Conservation (phyloP, 2,329 filamentous ascomycete genomes). For the Thielaviopsis populi region DNA sequence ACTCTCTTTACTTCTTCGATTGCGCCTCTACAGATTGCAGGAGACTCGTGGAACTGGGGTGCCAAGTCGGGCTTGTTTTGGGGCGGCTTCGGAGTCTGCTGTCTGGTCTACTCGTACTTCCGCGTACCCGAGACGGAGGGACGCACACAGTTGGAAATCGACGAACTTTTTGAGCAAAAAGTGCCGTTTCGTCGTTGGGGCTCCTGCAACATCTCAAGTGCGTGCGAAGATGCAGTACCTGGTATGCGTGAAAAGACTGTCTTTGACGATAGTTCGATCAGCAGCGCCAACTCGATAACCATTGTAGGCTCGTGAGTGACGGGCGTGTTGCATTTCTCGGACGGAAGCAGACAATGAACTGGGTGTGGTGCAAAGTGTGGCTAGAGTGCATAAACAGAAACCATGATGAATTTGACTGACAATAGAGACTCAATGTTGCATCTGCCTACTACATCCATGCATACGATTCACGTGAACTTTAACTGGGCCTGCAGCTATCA, state of each 20-base stretch:
- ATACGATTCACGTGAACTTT: neutral
- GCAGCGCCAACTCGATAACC: neutral
- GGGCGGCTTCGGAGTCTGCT: constrained; percentile 26
- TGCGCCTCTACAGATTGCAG: constrained; percentile 22
- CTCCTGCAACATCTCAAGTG: neutral
- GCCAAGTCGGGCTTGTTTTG: constrained; percentile 28
- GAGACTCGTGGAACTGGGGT: constrained; percentile 25
- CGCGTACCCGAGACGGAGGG: constrained; percentile 27
- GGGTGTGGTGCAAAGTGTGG: neutral
- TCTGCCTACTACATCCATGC: neutral
- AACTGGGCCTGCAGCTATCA: neutral
- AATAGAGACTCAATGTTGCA: neutral
- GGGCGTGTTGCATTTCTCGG: neutral
- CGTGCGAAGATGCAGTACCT: neutral
- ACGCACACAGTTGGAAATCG: constrained; percentile 22
- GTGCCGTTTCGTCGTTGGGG: constrained; percentile 13
- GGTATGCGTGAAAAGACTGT: neutral
- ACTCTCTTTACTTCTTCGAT: constrained; percentile 20
- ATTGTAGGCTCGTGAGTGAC: neutral
- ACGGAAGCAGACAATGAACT: neutral
- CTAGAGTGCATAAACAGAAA: neutral
- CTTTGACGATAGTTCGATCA: constrained; percentile 6
- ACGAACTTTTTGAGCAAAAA: constrained; percentile 22
- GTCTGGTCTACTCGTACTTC: constrained; percentile 31
- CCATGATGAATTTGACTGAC: neutral